Conservation (phyloP, 1,284 basidiomycete species). For the Peniophora sp. region DNA sequence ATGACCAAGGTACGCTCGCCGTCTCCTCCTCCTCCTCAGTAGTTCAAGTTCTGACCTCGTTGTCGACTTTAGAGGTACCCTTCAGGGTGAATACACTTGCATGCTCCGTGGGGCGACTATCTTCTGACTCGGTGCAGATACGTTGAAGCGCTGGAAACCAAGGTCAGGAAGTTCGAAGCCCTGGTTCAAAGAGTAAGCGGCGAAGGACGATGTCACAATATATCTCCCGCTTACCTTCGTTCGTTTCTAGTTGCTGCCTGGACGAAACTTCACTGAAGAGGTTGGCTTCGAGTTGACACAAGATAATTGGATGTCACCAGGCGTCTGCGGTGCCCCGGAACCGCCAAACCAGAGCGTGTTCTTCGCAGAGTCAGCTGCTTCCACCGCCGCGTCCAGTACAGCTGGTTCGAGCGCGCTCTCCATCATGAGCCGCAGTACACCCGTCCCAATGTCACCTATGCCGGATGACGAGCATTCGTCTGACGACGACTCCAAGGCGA, state of each 20-base stretch:
- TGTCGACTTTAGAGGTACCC: background rate
- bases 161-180: background rate
- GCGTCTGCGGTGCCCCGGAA: background rate
- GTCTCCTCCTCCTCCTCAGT: no score
- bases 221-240: no score
- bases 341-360: background rate
- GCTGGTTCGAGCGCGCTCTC: background rate
- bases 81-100: no score
- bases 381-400: background rate
- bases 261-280: background rate
- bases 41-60: no score
- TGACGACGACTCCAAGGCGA: conserved; percentile 21
- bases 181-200: background rate
- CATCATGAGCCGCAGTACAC: background rate
- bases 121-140: background rate
- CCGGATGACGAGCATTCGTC: conserved; percentile 20
- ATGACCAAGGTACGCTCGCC: no score
- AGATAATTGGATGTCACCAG: conserved; percentile 7
- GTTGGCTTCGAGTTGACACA: background rate
- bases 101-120: no score
- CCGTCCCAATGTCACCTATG: background rate
- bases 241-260: background rate
- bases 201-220: background rate
- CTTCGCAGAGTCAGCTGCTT: background rate
- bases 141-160: background rate